phyloP scores from a whole-genome alignment of 352 stramenopile genomes.

The Globisporangium nagaii region DNA sequence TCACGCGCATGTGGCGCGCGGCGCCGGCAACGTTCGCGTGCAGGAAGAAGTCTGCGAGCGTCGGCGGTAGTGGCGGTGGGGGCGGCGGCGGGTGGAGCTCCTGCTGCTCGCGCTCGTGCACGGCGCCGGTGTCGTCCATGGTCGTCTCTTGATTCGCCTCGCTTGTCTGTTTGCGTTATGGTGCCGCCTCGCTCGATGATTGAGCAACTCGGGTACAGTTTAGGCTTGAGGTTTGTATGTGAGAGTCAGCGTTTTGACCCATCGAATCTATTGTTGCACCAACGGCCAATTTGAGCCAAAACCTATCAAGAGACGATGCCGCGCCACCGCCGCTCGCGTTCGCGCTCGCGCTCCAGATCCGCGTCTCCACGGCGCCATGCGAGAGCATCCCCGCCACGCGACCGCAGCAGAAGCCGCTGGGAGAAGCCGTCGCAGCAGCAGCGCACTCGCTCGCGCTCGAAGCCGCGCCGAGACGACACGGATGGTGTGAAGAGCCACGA shows the following conservation, averaged over 20 bases:
- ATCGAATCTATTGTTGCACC: too few species aligned
- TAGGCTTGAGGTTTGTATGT: neutral
- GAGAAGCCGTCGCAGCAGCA: neutral
- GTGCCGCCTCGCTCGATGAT: too few species aligned
- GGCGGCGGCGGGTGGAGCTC: neutral
- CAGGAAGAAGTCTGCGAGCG: slow-evolving; percentile 29
- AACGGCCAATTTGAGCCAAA: too few species aligned
- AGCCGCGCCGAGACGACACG: slow-evolving; percentile 6
- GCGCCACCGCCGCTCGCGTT: neutral
- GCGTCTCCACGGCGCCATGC: neutral
- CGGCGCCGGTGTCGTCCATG: neutral
- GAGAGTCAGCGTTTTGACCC: too few species aligned
- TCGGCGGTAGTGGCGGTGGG: neutral
- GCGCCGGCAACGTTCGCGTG: slow-evolving; percentile 20
- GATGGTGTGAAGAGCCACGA: slow-evolving; percentile 8
- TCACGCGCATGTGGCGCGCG: slow-evolving; percentile 23
- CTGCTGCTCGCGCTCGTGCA: neutral
- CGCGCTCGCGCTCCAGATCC: slow-evolving; percentile 11
- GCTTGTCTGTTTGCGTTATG: slow-evolving; percentile 1
- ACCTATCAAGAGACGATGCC: neutral
- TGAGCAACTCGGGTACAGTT: neutral
- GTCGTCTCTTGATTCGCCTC: neutral
- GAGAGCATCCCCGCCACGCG: neutral
- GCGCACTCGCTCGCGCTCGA: slow-evolving; percentile 1
- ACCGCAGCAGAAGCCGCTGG: neutral